These are phyloP conservation scores for Camelina laxa DNA, from an alignment of 345 rosid species.

Conservation along the genomic window DNA sequence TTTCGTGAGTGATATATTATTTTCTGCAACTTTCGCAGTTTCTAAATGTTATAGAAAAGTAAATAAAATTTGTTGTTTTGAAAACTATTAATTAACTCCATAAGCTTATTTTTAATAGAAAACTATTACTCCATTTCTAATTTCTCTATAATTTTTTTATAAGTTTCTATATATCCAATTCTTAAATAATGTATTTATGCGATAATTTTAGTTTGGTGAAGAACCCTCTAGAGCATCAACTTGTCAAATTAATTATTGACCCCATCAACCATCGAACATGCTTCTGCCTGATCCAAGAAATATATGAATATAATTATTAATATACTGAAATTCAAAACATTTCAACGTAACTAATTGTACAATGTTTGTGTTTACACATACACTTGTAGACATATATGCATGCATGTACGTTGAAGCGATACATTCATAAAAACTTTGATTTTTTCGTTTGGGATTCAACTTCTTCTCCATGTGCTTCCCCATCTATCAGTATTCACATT, in stretches of 20 bases:
- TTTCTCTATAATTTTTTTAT: too few species aligned
- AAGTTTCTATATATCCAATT: not conserved
- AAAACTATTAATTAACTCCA: too few species aligned
- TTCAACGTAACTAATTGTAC: conserved; percentile 22
- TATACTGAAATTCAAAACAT: conserved; percentile 4
- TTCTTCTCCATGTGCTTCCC: conserved; percentile 34
- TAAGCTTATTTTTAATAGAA: too few species aligned
- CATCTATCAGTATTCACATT: not conserved
- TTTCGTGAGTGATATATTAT: too few species aligned
- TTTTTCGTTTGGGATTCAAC: conserved; percentile 28
- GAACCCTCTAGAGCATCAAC: conserved; percentile 37
- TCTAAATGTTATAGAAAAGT: too few species aligned
- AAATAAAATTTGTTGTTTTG: too few species aligned
- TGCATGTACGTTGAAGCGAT: conserved; percentile 28
- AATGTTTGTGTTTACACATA: conserved; percentile 46
- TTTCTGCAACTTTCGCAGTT: too few species aligned
- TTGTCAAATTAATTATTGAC: conserved; percentile 42
- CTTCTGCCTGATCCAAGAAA: conserved; percentile 42
- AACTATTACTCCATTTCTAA: too few species aligned
- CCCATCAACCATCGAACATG: conserved; percentile 47
- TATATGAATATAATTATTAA: conserved; percentile 7
- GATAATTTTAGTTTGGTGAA: conserved; percentile 13
- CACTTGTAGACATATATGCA: conserved; percentile 35
- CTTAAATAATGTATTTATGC: conserved; percentile 16
- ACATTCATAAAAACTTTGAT: conserved; percentile 29